phyloP scores from a whole-genome alignment of 306 rosid genomes.

The Vigna unguiculata region DNA sequence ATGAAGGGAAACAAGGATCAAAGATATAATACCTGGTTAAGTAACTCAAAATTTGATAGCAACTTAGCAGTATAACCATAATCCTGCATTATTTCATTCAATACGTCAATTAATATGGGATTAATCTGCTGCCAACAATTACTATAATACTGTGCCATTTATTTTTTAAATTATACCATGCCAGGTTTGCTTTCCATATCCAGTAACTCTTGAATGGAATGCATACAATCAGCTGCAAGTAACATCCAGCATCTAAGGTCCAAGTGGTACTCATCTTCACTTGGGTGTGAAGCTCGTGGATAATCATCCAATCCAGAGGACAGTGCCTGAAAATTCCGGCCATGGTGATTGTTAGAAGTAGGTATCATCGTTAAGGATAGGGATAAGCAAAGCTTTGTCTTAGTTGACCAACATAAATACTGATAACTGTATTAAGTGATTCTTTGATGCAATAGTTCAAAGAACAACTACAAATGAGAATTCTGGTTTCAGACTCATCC shows the following conservation, averaged over 20 bases:
- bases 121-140: conserved; percentile 18
- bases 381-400: conserved; percentile 20
- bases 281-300: conserved; percentile 97
- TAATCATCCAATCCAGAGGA: conserved; percentile 96
- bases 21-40: conserved; percentile 75
- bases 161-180: conserved; percentile 56
- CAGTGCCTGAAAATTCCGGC: conserved; percentile 69
- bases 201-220: conserved; percentile 68
- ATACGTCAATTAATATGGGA: conserved; percentile 26
- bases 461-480: conserved; percentile 28
- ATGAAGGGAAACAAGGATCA: conserved; percentile 16
- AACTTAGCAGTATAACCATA: conserved; percentile 66
- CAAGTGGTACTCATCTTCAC: conserved; percentile 82
- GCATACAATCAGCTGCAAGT: conserved; percentile 93
- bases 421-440: background rate
- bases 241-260: conserved; percentile 99
- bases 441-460: conserved; percentile 32
- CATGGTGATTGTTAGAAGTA: conserved; percentile 39
- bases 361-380: conserved; percentile 27
- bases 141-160: background rate
- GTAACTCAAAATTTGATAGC: conserved; percentile 74
- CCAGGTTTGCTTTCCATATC: conserved; percentile 56
- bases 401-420: conserved; percentile 37
- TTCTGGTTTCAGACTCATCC: conserved; percentile 33
- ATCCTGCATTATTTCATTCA: conserved; percentile 63